These are phyloP conservation scores for Dillenia suffruticosa DNA, from an alignment of 164 flowering plant genomes.

Conservation along the genomic window DNA sequence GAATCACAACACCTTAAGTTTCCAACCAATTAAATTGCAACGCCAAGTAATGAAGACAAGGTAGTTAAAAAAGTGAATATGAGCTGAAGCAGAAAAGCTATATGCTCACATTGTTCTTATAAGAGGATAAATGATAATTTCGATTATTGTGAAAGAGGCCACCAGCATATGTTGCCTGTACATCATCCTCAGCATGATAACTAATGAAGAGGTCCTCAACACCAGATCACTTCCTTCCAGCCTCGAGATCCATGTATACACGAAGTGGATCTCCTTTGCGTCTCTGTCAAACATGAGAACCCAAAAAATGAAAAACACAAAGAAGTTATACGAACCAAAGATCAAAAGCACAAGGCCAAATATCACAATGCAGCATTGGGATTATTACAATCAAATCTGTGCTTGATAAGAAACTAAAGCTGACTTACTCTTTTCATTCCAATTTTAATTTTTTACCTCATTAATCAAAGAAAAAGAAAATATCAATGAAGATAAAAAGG, in stretches of 20 bases:
- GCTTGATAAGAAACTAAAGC: too few relatives aligned
- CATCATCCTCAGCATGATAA: slow-evolving; percentile 96
- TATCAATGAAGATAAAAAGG: too few relatives aligned
- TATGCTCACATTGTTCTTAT: slow-evolving; percentile 68
- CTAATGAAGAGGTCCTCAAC: slow-evolving; percentile 81
- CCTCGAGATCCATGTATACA: slow-evolving; percentile 97
- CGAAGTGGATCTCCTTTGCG: slow-evolving; percentile 84
- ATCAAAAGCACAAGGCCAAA: not conserved
- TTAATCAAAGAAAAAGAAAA: too few relatives aligned
- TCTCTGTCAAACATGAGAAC: slow-evolving; percentile 44
- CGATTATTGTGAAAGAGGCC: slow-evolving; percentile 86
- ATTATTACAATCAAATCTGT: too few relatives aligned
- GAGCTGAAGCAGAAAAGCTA: too few relatives aligned
- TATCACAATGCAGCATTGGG: not conserved
- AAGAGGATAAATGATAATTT: slow-evolving; percentile 65
- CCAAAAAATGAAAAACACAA: not conserved
- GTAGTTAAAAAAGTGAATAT: not conserved
- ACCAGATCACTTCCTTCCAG: slow-evolving; percentile 81
- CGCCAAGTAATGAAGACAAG: not conserved
- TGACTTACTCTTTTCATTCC: too few relatives aligned
- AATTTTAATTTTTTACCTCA: too few relatives aligned
- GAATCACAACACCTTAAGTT: not conserved
- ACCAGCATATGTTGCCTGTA: slow-evolving; percentile 98
- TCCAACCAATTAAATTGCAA: not conserved
- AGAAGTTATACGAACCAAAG: not conserved